Conservation (phyloP, 139 green algal genomes). For the Zygnema circumcarinatum region DNA sequence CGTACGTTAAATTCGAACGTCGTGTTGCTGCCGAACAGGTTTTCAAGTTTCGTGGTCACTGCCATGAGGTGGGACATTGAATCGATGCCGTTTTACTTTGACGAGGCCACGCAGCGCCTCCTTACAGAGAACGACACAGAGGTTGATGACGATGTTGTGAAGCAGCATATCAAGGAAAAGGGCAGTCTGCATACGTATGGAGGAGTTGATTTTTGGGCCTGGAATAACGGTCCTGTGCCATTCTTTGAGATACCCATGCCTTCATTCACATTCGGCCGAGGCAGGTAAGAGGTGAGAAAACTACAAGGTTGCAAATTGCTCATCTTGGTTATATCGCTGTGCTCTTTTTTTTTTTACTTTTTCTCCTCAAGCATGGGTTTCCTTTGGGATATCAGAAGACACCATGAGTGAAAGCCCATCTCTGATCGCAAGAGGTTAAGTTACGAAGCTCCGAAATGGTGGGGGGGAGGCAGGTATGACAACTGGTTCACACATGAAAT, state of each 20-base stretch:
- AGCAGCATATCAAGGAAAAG: not conserved
- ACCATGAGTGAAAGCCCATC: too few relatives aligned
- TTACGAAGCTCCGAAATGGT: too few relatives aligned
- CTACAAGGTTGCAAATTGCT: too few relatives aligned
- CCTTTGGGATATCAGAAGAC: too few relatives aligned
- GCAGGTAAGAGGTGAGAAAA: constrained; percentile 15
- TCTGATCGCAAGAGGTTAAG: too few relatives aligned
- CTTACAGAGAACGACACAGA: not conserved
- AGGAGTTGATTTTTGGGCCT: constrained; percentile 42
- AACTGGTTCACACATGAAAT: constrained; percentile 24
- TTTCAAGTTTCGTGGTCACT: constrained; percentile 26
- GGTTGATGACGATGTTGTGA: constrained; percentile 20
- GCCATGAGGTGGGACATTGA: constrained; percentile 44
- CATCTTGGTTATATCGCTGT: too few relatives aligned
- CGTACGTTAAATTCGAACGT: not conserved
- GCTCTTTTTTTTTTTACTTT: too few relatives aligned
- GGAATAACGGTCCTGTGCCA: constrained; percentile 31
- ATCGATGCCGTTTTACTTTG: not conserved
- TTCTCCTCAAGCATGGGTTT: too few relatives aligned
- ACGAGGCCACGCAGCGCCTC: not conserved
- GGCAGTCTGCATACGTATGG: constrained; percentile 36
- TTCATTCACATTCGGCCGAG: constrained; percentile 19
- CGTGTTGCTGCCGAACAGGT: not conserved
- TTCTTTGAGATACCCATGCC: constrained; percentile 18
- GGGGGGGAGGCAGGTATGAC: constrained; percentile 26